Conservation (phyloP, 73 alveolate genomes). For the Paramecium biaurelia region DNA sequence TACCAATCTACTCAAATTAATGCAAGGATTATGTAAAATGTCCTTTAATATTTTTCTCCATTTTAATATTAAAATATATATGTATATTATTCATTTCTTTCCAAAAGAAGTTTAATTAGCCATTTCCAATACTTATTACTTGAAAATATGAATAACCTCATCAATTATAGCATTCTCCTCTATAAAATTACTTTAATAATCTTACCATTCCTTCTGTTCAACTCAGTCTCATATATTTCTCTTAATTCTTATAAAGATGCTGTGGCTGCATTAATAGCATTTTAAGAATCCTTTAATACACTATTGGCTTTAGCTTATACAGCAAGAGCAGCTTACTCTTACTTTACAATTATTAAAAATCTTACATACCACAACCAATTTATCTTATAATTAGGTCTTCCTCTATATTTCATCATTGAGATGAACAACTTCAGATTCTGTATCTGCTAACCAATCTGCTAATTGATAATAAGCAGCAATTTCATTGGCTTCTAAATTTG, state of each 20-base stretch:
- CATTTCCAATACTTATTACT: background rate
- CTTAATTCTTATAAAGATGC: background rate
- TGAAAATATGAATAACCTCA: slow-evolving; percentile 17
- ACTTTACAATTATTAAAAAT: background rate
- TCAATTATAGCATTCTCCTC: slow-evolving; percentile 32
- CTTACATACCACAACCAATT: slow-evolving; percentile 3
- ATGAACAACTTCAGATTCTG: background rate
- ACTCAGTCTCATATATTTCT: background rate
- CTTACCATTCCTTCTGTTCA: slow-evolving; percentile 21
- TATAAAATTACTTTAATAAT: background rate
- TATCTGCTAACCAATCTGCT: slow-evolving; percentile 30
- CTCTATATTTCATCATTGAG: slow-evolving; percentile 5
- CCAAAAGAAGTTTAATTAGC: background rate
- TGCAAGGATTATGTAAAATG: background rate
- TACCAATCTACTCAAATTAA: background rate
- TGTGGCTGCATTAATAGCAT: background rate
- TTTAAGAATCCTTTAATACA: slow-evolving; percentile 14
- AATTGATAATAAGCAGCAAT: slow-evolving; percentile 25
- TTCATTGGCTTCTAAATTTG: background rate
- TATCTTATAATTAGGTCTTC: background rate
- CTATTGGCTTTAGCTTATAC: background rate
- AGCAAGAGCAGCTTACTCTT: background rate
- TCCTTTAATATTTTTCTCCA: background rate
- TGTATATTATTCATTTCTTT: background rate
- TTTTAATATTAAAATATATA: background rate